A percentile compares a stretch with the other conserved stretches of the same genome.
These are phyloP conservation scores for Saccharomyces hybrid DNA, from an alignment of 1,139 yeast genomes.

Conservation along the genomic window DNA sequence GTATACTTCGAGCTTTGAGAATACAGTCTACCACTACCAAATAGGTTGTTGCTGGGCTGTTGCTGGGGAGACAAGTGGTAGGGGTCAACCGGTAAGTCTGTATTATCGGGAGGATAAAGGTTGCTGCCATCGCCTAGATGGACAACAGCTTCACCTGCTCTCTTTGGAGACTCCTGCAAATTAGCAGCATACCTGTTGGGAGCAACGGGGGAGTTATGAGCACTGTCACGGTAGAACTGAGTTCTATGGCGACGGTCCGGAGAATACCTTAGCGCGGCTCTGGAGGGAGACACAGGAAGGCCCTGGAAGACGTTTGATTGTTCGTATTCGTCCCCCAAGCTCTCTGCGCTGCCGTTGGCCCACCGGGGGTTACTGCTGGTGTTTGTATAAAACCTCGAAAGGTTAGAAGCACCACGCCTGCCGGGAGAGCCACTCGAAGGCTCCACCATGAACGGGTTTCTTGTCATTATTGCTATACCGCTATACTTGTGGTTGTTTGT, in stretches of 20 bases:
- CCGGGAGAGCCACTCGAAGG: constrained; percentile 24
- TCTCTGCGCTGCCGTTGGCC: constrained; percentile 7
- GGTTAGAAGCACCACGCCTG: constrained; percentile 18
- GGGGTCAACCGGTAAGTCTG: not conserved
- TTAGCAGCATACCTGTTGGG: constrained; percentile 42
- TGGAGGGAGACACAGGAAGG: constrained; percentile 37
- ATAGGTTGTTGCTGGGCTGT: constrained; percentile 10
- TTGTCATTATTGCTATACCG: constrained; percentile 16
- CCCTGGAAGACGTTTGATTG: constrained; percentile 28
- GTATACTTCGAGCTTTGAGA: constrained; percentile 20
- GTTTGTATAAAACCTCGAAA: constrained; percentile 26
- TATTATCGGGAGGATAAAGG: constrained; percentile 10
- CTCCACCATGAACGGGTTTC: constrained; percentile 31
- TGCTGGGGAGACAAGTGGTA: constrained; percentile 3
- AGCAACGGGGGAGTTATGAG: constrained; percentile 28
- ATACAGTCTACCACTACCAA: constrained; percentile 11
- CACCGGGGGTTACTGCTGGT: constrained; percentile 13
- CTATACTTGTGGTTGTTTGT: not conserved
- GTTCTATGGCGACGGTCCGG: constrained; percentile 31
- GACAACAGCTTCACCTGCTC: constrained; percentile 44
- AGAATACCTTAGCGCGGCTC: constrained; percentile 37
- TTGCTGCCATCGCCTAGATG: constrained; percentile 36
- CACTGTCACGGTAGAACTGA: constrained; percentile 28
- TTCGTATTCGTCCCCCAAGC: constrained; percentile 16
- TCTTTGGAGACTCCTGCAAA: constrained; percentile 57